Evolutionary conservation across 345 rosid genomes (phyloP).

Genomic region (Noccaea caerulescens): DNA sequence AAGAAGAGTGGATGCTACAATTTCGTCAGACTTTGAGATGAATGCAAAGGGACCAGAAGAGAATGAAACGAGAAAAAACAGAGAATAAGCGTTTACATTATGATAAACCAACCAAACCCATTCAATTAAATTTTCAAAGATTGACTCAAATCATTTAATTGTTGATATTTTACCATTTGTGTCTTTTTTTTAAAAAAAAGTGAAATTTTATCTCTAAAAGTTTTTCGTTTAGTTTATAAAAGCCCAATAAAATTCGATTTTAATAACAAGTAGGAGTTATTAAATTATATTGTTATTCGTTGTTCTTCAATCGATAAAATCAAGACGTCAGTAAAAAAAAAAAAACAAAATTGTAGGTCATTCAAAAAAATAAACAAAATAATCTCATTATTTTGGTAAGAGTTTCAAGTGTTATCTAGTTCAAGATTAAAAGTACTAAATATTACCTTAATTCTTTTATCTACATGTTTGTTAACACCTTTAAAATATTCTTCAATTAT

Average conservation of each 20-base stretch:
- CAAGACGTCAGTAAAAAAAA: background rate
- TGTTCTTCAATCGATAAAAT: too few species aligned
- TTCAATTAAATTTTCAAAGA: background rate
- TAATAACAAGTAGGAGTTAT: too few species aligned
- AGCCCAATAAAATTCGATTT: too few species aligned
- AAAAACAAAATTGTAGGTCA: background rate
- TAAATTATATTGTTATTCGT: too few species aligned
- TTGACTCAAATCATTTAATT: slow-evolving; percentile 7
- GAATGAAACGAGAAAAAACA: slow-evolving; percentile 10
- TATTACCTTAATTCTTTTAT: background rate
- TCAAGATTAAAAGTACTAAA: background rate
- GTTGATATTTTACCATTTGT: slow-evolving; percentile 5
- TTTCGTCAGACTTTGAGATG: slow-evolving; percentile 1
- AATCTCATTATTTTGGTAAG: background rate
- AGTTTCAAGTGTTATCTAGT: slow-evolving; percentile 1
- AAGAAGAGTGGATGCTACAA: background rate
- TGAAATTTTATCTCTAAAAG: background rate
- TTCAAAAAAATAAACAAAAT: background rate
- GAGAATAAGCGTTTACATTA: slow-evolving; percentile 37
- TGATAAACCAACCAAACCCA: slow-evolving; percentile 37
- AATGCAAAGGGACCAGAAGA: background rate
- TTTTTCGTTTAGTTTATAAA: background rate
- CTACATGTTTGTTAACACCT: background rate
- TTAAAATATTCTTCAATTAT: background rate
- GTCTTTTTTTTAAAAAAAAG: background rate